Base-by-base conservation (phyloP, 139 green algal genomes). In the Volvox reticuliferus region DNA sequence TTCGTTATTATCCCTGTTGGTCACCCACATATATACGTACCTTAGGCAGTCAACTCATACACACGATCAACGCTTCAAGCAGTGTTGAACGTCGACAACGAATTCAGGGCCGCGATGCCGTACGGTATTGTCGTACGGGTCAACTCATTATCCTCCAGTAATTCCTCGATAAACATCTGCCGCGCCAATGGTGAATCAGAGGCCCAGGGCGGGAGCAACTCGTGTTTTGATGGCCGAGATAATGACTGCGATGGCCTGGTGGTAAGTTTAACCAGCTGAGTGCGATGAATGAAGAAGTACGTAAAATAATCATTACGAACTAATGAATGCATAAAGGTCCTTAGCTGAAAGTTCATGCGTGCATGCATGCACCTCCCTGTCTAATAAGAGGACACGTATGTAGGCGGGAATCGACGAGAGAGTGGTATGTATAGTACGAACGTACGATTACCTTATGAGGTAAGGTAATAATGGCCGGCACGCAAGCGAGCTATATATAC, bases 241-340 rank as follows among this genome's bases (percentile, higher is more conserved):
- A 77, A 87, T 16, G 81, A 87, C 30, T 87, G 81, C 18, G 62
- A 87, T 18, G 81, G 81, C n/a, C 55, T 87, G 17, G 30, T n/a
- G 32, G 81, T 77, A 17, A 76, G 62, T 76, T 0, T 30, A 13
- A 30, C 21, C 71, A 9, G 65, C 21, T 24, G 5, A 24, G 65
- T 73, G 62, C n/a, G n/a, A n/a, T n/a, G n/a, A n/a, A n/a, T n/a
- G n/a, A n/a, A n/a, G n/a, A n/a, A n/a, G n/a, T n/a, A n/a, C n/a
- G n/a, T n/a, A n/a, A n/a, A n/a, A n/a, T n/a, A n/a, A n/a, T n/a
- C n/a, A n/a, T n/a, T 17, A 69, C 17, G 19, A 19, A 19, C 17
- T 69, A 19, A 19, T 24, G 62, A 17, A 69, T 69, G 62, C 62
- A 69, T 19, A 69, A 17, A 69, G 17, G 62, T 19, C 62, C 19